phyloP scores from a whole-genome alignment of 345 rosid species.

The Corchorus capsularis region DNA sequence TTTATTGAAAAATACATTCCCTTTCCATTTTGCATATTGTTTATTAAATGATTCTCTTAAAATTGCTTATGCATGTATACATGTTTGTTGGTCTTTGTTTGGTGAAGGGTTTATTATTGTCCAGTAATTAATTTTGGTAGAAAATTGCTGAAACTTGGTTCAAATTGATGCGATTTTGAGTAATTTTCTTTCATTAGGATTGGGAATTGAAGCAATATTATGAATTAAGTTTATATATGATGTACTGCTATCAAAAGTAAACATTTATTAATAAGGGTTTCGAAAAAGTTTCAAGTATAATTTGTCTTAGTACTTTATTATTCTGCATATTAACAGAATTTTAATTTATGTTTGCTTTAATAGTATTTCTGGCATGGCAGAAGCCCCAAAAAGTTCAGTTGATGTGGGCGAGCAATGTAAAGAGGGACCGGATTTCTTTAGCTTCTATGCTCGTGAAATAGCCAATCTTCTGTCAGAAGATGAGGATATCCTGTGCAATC shows the following conservation, averaged over 20 bases:
- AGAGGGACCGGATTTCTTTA: constrained; percentile 49
- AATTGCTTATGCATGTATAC: neutral
- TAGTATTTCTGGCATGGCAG: constrained; percentile 29
- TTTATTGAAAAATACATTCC: neutral
- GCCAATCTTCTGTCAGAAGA: constrained; percentile 42
- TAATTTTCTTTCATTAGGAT: neutral
- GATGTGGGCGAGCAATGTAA: constrained; percentile 24
- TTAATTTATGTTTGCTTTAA: too few species aligned
- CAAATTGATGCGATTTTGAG: neutral
- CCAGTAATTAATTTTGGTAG: neutral
- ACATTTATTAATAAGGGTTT: neutral
- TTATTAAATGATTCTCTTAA: neutral
- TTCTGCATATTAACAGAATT: neutral
- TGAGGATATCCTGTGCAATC: constrained; percentile 22
- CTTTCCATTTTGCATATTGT: neutral
- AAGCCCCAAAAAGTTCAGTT: constrained; percentile 19
- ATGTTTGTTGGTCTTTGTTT: neutral
- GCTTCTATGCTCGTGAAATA: constrained; percentile 42
- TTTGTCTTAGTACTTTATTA: neutral
- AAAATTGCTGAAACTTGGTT: neutral
- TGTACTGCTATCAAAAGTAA: neutral
- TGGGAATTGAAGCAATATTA: neutral
- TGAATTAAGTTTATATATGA: neutral
- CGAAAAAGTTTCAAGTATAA: neutral
- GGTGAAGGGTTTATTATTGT: neutral